Evolutionary conservation across 1,284 basidiomycete species (phyloP).

Genomic region (Polyporus tsugae): DNA sequence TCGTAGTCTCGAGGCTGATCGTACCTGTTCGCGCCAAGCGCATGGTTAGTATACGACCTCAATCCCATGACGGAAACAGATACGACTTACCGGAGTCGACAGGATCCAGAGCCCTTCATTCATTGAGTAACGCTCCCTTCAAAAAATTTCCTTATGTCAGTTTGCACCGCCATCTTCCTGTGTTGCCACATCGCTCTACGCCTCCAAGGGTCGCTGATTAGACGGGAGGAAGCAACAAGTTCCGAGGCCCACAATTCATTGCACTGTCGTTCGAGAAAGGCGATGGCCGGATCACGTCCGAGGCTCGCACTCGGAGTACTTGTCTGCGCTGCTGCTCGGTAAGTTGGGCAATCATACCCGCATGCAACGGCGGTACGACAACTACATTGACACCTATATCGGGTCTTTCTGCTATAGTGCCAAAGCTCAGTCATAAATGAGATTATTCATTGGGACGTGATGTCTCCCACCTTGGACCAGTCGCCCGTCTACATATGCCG

Average conservation of each 20-base stretch:
- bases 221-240: neutral
- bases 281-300: neutral
- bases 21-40: neutral
- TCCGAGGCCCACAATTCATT: neutral
- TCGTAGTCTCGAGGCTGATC: slow-evolving; percentile 1
- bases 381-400: neutral
- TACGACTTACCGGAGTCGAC: neutral
- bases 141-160: neutral
- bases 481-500: neutral
- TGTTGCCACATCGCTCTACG: neutral
- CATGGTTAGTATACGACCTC: neutral
- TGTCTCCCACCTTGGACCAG: neutral
- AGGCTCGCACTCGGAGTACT: neutral
- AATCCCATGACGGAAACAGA: slow-evolving; percentile 1
- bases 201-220: neutral
- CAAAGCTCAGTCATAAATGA: neutral
- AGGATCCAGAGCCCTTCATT: neutral
- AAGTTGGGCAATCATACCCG: neutral
- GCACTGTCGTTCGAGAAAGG: neutral
- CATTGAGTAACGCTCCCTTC: neutral
- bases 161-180: neutral
- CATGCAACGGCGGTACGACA: neutral
- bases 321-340: neutral
- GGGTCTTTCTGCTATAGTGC: neutral
- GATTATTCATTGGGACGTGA: neutral